phyloP scores from a whole-genome alignment of 169 alveolate species.

The Plasmodium vinckei region DNA sequence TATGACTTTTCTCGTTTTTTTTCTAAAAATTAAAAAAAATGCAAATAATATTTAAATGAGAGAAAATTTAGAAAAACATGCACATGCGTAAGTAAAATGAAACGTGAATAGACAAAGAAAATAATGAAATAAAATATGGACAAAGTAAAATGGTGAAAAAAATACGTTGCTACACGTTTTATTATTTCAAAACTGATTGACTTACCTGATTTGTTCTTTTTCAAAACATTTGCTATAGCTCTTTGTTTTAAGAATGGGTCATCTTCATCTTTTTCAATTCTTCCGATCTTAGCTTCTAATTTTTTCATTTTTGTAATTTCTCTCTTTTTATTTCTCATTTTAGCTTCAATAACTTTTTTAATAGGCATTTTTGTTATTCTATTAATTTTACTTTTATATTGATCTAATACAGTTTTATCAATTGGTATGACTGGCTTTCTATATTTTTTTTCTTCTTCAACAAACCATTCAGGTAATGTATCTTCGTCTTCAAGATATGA shows the following conservation, averaged over 20 bases:
- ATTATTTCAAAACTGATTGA: slow-evolving; percentile 68
- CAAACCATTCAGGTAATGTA: slow-evolving; percentile 97
- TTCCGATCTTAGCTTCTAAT: slow-evolving; percentile 92
- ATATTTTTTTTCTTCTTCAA: slow-evolving; percentile 96
- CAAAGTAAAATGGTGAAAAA: neutral
- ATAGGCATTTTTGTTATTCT: slow-evolving; percentile 96
- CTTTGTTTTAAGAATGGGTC: slow-evolving; percentile 91
- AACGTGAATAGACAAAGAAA: too few species aligned
- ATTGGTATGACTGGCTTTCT: slow-evolving; percentile 95
- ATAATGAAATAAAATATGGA: neutral
- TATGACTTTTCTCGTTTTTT: slow-evolving; percentile 84
- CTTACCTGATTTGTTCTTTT: slow-evolving; percentile 88
- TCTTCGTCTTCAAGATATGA: slow-evolving; percentile 92
- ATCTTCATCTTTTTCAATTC: slow-evolving; percentile 92
- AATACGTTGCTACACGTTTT: neutral
- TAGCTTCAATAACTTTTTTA: slow-evolving; percentile 97
- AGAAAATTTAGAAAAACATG: neutral
- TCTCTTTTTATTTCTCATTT: slow-evolving; percentile 94
- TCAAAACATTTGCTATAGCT: slow-evolving; percentile 87
- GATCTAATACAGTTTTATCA: slow-evolving; percentile 94
- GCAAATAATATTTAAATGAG: neutral
- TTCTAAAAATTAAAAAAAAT: slow-evolving; percentile 11
- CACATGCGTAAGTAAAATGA: slow-evolving; percentile 18
- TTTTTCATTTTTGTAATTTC: slow-evolving; percentile 92
- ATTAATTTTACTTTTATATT: slow-evolving; percentile 93